Evolutionary conservation across 1,284 basidiomycete genomes (phyloP), one percentile per base, ranked within the genome.

Genomic region (Ceratobasidium sp.): DNA sequence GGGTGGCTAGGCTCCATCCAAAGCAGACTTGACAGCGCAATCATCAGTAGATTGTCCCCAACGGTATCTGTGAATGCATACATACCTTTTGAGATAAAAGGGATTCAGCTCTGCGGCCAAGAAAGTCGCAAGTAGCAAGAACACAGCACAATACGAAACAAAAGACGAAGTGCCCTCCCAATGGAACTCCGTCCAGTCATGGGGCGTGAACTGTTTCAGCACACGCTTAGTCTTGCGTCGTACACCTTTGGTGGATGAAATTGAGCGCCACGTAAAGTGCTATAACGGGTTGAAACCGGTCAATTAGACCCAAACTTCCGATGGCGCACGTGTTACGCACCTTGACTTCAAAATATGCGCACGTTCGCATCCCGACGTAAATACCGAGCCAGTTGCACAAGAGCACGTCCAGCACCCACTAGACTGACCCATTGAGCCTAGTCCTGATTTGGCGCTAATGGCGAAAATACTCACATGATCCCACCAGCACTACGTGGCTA

Each of bases 1-100:
- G 91, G 92, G 80, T 94, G 92, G 79, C 93, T 90, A 35, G 93
- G 93, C 77, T 94, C 91, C 88, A 95, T 91, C 92, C 93, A 94
- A 46, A 94, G 83, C 73, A 95, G 82, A 63, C 86, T 86, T 89
- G 91, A 79, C 23, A 59, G 52, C 38, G 38, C 41, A 54, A 26
- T 28, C 18, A n/a, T n/a, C n/a, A n/a, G n/a, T n/a, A n/a, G n/a
- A n/a, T n/a, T n/a, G n/a, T n/a, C n/a, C n/a, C n/a, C n/a, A n/a
- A n/a, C n/a, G n/a, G n/a, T n/a, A n/a, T n/a, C n/a, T n/a, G n/a
- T n/a, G n/a, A n/a, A n/a, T n/a, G 28, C n/a, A 28, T 1, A 77
- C 76, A 46, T 28, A 74, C 75, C 75, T 91, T 85, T 94, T 94
- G 62, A 94, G 82, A 81, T 94, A 94, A 80, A 94, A 94, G 11